Evolutionary conservation across 2,329 filamentous ascomycete species (phyloP).

Genomic region (Orbilia oligospora): DNA sequence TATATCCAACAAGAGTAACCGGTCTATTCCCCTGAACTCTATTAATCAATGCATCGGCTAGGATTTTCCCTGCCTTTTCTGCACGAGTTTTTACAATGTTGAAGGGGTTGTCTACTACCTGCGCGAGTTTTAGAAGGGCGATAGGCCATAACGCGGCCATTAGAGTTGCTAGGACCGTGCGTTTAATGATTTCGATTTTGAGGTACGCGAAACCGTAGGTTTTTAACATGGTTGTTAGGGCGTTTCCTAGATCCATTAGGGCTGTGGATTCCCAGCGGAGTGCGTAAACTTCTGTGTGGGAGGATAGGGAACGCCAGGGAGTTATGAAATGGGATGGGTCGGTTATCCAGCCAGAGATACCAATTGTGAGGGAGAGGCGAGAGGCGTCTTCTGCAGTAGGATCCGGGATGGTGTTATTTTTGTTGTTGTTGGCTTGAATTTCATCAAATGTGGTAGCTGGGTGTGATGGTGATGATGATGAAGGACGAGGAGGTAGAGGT

Average conservation of each 20-base stretch:
- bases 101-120: constrained; percentile 85
- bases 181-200: constrained; percentile 80
- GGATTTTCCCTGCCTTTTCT: constrained; percentile 82
- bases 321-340: constrained; percentile 79
- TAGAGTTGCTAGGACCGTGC: constrained; percentile 78
- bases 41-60: constrained; percentile 86
- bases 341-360: constrained; percentile 84
- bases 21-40: constrained; percentile 85
- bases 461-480: constrained; percentile 21
- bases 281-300: constrained; percentile 82
- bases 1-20: constrained; percentile 85
- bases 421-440: constrained; percentile 64
- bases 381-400: background rate
- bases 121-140: constrained; percentile 76
- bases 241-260: constrained; percentile 81
- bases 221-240: constrained; percentile 82
- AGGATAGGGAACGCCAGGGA: constrained; percentile 80
- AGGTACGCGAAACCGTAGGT: constrained; percentile 85
- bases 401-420: constrained; percentile 66
- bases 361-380: constrained; percentile 84
- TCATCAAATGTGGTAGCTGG: constrained; percentile 47
- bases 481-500: constrained; percentile 11
- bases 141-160: constrained; percentile 80
- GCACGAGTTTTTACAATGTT: constrained; percentile 81
- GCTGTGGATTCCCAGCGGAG: constrained; percentile 78